Evolutionary conservation across 352 stramenopile species (phyloP).

Genomic region (Globisporangium echinulatum): DNA sequence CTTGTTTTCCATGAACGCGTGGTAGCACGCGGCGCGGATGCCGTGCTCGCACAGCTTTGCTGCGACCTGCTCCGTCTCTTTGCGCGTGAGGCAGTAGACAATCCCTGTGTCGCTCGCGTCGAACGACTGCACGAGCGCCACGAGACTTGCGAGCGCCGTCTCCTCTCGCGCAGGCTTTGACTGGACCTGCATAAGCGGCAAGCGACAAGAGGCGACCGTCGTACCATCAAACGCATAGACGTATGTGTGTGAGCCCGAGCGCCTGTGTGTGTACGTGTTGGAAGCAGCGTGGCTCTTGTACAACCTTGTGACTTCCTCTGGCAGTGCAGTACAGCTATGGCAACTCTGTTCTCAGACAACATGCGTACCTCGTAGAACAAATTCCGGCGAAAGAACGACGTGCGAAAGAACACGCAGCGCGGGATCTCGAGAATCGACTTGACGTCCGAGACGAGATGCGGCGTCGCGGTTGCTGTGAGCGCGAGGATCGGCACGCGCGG

Average conservation of each 20-base stretch:
- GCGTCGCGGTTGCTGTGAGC: slow-evolving; percentile 84
- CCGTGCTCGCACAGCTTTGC: slow-evolving; percentile 57
- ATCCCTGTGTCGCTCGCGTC: slow-evolving; percentile 67
- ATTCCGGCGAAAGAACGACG: slow-evolving; percentile 88
- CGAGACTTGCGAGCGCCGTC: slow-evolving; percentile 50
- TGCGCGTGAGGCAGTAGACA: slow-evolving; percentile 89
- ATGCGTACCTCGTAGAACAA: slow-evolving; percentile 79
- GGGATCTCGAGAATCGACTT: slow-evolving; percentile 71
- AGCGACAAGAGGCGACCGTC: background rate
- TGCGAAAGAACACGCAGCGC: slow-evolving; percentile 82
- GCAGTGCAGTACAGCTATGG: too few species aligned
- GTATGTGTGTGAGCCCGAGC: background rate
- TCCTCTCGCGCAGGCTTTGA: slow-evolving; percentile 43
- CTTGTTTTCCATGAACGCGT: slow-evolving; percentile 74
- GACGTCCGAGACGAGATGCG: slow-evolving; percentile 63
- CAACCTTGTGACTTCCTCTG: background rate
- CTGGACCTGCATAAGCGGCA: slow-evolving; percentile 21
- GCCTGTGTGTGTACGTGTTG: background rate
- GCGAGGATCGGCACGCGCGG: slow-evolving; percentile 87
- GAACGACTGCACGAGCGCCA: slow-evolving; percentile 73
- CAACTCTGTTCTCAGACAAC: background rate
- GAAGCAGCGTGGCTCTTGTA: background rate
- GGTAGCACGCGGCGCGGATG: slow-evolving; percentile 85
- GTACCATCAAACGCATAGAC: too few species aligned
- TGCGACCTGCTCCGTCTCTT: slow-evolving; percentile 89